A percentile compares a stretch with the other conserved stretches of the same genome.
These are phyloP conservation scores for Cryphonectria carpinicola DNA, from an alignment of 2,329 filamentous ascomycete genomes.

Conservation along the genomic window DNA sequence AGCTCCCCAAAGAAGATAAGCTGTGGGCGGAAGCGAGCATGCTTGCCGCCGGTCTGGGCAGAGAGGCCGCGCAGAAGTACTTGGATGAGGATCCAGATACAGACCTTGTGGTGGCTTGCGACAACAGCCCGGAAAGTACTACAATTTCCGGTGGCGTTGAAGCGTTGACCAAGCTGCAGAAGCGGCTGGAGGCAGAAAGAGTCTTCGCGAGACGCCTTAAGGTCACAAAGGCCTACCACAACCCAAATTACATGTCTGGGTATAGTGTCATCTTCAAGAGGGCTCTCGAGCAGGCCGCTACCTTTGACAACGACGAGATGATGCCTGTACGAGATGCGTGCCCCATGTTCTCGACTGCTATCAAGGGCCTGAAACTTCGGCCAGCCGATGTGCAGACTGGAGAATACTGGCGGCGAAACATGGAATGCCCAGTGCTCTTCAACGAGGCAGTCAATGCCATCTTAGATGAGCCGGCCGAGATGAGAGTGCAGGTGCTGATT, in stretches of 20 bases:
- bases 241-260: conserved; percentile 35
- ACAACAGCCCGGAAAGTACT: conserved; percentile 34
- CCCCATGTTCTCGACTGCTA: neutral
- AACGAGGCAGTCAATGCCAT: neutral
- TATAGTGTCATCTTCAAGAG: neutral
- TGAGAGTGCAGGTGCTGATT: conserved; percentile 26
- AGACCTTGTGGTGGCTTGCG: conserved; percentile 28
- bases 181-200: conserved; percentile 8
- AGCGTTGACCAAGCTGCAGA: conserved; percentile 24
- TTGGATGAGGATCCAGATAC: neutral
- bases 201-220: conserved; percentile 38
- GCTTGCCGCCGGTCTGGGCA: neutral
- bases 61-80: neutral
- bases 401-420: conserved; percentile 25
- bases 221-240: conserved; percentile 43
- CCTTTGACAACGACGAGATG: neutral
- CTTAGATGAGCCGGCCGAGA: neutral
- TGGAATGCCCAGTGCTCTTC: conserved; percentile 14
- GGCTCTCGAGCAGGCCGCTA: neutral
- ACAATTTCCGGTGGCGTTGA: conserved; percentile 38
- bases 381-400: neutral
- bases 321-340: neutral
- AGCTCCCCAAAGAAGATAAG: neutral
- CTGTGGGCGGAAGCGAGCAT: neutral
- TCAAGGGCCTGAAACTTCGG: neutral